These are phyloP conservation scores for Alternaria arbusti DNA, from an alignment of 2,329 filamentous ascomycete species.

Conservation along the genomic window DNA sequence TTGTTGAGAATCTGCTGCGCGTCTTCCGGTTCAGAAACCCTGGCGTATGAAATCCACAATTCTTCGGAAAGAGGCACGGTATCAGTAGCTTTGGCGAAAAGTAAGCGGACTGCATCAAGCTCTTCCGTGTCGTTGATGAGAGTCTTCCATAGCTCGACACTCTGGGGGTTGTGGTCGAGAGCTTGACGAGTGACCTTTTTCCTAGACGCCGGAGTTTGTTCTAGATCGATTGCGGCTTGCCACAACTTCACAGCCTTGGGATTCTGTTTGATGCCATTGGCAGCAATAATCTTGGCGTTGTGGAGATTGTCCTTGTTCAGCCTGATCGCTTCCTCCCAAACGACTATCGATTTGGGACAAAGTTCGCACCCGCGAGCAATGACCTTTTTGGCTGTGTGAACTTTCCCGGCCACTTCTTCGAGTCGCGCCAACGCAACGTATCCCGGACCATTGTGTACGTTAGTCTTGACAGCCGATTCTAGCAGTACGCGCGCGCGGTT, in stretches of 20 bases:
- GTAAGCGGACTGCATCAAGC: conserved; percentile 80
- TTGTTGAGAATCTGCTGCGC: conserved; percentile 95
- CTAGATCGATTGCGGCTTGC: conserved; percentile 94
- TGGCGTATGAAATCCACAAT: conserved; percentile 91
- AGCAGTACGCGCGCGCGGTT: conserved; percentile 89
- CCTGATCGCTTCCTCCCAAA: conserved; percentile 94
- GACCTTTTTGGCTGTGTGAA: conserved; percentile 84
- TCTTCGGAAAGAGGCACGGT: conserved; percentile 94
- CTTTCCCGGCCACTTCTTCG: conserved; percentile 91
- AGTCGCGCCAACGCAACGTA: conserved; percentile 95
- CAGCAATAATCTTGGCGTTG: conserved; percentile 95
- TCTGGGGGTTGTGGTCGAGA: conserved; percentile 90
- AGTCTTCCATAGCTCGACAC: conserved; percentile 97
- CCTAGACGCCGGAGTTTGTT: conserved; percentile 80
- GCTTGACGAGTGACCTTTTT: conserved; percentile 93
- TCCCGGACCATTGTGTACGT: conserved; percentile 90
- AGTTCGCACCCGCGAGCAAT: conserved; percentile 88
- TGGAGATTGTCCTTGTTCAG: conserved; percentile 77
- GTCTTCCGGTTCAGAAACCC: conserved; percentile 86
- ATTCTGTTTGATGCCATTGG: conserved; percentile 90
- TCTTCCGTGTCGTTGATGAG: conserved; percentile 95
- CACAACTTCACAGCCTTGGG: conserved; percentile 86
- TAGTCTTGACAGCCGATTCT: conserved; percentile 97
- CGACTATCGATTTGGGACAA: conserved; percentile 92
- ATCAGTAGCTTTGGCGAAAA: conserved; percentile 93